Conservation (phyloP, 2,329 filamentous ascomycete genomes). For the Monosporascus sp. region DNA sequence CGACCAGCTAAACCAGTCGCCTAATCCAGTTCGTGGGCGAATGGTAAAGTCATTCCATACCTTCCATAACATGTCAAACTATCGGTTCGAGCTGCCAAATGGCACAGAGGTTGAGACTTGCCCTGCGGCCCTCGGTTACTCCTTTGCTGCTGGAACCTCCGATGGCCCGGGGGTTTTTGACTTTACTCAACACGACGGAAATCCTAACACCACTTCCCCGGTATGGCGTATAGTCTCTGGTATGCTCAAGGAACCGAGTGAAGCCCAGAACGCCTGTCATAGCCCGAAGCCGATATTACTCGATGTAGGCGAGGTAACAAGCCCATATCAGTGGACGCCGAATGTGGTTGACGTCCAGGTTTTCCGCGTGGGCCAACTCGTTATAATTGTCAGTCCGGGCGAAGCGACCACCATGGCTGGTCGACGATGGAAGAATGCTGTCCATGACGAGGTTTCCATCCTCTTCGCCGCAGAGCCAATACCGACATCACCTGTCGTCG, state of each 20-base stretch:
- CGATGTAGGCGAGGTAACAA: slow-evolving; percentile 75
- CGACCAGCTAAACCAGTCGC: slow-evolving; percentile 40
- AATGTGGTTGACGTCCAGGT: slow-evolving; percentile 89
- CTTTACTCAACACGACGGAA: slow-evolving; percentile 80
- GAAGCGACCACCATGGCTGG: slow-evolving; percentile 93
- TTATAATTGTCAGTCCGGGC: slow-evolving; percentile 79
- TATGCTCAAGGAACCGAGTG: slow-evolving; percentile 63
- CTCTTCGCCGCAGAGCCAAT: slow-evolving; percentile 39
- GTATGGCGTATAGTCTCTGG: slow-evolving; percentile 74
- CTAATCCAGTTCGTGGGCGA: slow-evolving; percentile 52
- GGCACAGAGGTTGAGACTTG: slow-evolving; percentile 69
- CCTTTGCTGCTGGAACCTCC: slow-evolving; percentile 87
- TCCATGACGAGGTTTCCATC: slow-evolving; percentile 46
- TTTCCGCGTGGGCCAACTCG: slow-evolving; percentile 75
- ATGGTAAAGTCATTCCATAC: slow-evolving; percentile 78
- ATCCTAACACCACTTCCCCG: slow-evolving; percentile 60
- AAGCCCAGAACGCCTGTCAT: slow-evolving; percentile 71
- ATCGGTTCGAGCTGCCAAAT: slow-evolving; percentile 67
- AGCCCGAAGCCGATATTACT: slow-evolving; percentile 77
- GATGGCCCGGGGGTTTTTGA: slow-evolving; percentile 90
- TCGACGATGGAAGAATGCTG: slow-evolving; percentile 73
- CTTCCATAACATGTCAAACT: slow-evolving; percentile 76
- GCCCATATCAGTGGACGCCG: slow-evolving; percentile 81
- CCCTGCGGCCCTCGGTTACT: slow-evolving; percentile 82
- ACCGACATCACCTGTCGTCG: slow-evolving; percentile 56